Conservation (phyloP, 257 asterid species). For the Forsythia suspensa region DNA sequence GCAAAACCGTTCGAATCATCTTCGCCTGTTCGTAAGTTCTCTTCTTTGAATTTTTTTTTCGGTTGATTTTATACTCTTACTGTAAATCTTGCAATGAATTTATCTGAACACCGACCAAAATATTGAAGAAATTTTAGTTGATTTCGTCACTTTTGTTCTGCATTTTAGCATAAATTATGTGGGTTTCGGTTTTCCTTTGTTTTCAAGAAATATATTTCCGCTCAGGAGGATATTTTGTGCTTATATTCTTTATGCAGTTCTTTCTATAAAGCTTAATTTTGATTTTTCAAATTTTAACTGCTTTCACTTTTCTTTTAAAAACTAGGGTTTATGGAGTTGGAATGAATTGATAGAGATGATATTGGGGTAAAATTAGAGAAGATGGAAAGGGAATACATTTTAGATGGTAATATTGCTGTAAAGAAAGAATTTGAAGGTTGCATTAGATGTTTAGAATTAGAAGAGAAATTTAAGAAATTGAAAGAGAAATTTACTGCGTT, state of each 20-base stretch:
- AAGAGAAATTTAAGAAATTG: slow-evolving; percentile 26
- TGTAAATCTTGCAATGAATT: background rate
- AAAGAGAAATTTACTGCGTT: slow-evolving; percentile 21
- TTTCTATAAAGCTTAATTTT: background rate
- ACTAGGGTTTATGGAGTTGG: slow-evolving; percentile 21
- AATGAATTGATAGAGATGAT: background rate
- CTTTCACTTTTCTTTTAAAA: background rate
- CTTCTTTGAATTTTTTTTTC: background rate
- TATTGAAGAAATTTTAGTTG: too few species aligned
- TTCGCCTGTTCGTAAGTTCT: background rate
- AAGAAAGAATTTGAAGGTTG: slow-evolving; percentile 21
- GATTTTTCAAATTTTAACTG: background rate
- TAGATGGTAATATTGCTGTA: background rate
- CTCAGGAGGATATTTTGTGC: background rate
- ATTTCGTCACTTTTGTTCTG: background rate
- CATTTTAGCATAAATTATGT: background rate
- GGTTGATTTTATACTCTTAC: background rate
- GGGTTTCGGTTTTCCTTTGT: background rate
- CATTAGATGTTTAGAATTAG: slow-evolving; percentile 33
- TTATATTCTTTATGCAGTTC: background rate
- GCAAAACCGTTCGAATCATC: background rate
- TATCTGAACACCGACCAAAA: background rate
- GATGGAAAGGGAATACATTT: too few species aligned
- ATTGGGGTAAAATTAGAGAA: background rate
- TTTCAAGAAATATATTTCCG: background rate